Evolutionary conservation across 495 filamentous ascomycete genomes (phyloP).

Genomic region (Xylaria venustula): DNA sequence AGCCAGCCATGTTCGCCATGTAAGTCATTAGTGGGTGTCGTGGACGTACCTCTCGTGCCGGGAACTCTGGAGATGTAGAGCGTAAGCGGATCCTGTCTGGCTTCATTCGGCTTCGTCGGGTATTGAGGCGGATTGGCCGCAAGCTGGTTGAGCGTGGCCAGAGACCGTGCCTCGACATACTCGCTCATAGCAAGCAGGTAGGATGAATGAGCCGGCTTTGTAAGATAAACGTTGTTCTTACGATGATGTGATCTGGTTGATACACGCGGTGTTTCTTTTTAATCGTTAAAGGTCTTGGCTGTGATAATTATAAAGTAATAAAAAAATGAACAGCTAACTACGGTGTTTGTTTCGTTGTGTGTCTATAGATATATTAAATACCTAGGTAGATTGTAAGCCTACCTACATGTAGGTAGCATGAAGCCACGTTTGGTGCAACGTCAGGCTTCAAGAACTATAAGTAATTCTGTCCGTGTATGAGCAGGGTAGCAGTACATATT

Average conservation of each 20-base stretch:
- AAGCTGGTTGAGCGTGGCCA: constrained; percentile 74
- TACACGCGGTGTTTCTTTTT: background rate
- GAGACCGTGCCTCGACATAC: constrained; percentile 74
- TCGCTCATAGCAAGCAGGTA: constrained; percentile 30
- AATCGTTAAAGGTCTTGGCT: too few relatives aligned
- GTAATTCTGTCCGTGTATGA: background rate
- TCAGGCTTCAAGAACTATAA: constrained; percentile 1
- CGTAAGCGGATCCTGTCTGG: constrained; percentile 63
- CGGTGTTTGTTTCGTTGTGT: background rate
- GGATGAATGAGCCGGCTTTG: background rate
- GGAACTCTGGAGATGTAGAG: constrained; percentile 93
- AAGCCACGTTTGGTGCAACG: background rate
- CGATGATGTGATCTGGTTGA: background rate
- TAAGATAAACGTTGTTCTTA: too few relatives aligned
- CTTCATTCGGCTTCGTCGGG: constrained; percentile 68
- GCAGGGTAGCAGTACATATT: background rate
- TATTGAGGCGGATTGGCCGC: constrained; percentile 86
- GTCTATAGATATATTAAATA: background rate
- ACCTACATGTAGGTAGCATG: background rate
- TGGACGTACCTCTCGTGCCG: constrained; percentile 71
- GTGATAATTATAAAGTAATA: too few relatives aligned
- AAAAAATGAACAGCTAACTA: too few relatives aligned
- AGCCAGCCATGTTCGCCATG: constrained; percentile 18
- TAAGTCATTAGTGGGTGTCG: too few relatives aligned
- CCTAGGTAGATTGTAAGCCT: background rate